Conservation (phyloP, 352 stramenopile species). For the Phytophthora boehmeriae region DNA sequence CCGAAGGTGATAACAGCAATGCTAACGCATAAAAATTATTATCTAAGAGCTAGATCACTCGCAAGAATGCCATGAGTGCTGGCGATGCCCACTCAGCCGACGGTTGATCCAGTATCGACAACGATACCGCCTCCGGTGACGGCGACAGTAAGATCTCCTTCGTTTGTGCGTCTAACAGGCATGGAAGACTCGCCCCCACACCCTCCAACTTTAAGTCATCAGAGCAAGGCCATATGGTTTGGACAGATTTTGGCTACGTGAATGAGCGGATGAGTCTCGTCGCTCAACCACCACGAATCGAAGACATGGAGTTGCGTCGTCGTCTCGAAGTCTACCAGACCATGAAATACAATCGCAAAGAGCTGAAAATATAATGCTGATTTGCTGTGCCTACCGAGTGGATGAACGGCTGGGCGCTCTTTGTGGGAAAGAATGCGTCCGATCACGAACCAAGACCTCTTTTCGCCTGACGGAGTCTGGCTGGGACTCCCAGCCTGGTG, state of each 20-base stretch:
- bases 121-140: slow-evolving; percentile 1
- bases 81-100: no score
- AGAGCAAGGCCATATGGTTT: slow-evolving; percentile 6
- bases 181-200: slow-evolving; percentile 24
- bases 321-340: slow-evolving; percentile 64
- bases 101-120: not conserved
- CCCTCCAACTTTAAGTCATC: not conserved
- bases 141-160: slow-evolving; percentile 9
- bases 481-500: no score
- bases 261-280: slow-evolving; percentile 20
- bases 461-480: slow-evolving; percentile 51
- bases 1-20: no score
- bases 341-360: slow-evolving; percentile 55
- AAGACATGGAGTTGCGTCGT: slow-evolving; percentile 59
- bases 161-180: slow-evolving; percentile 33
- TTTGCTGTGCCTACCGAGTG: slow-evolving; percentile 63
- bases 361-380: slow-evolving; percentile 76
- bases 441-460: slow-evolving; percentile 60
- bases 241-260: slow-evolving; percentile 16
- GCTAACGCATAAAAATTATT: no score
- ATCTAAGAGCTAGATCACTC: no score
- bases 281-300: slow-evolving; percentile 39
- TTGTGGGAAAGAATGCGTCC: slow-evolving; percentile 55
- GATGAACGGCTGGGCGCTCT: slow-evolving; percentile 71
- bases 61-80: no score